Evolutionary conservation across 2,329 filamentous ascomycete species (phyloP).

Genomic region (Pestalotiopsis sp.): DNA sequence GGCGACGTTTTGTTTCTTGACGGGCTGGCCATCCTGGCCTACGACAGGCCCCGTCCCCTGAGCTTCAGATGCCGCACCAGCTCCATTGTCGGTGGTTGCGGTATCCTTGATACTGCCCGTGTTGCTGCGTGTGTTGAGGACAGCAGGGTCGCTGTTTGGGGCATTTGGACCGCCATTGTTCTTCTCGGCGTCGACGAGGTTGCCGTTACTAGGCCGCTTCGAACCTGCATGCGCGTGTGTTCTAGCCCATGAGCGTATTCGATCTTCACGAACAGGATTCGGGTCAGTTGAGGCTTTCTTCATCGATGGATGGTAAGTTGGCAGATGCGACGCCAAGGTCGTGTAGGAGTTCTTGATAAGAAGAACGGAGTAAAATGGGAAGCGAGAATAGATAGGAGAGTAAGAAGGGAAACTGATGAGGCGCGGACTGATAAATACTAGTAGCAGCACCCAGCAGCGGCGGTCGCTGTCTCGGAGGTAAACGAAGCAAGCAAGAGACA

Average conservation of each 20-base stretch:
- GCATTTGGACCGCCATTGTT: conserved; percentile 20
- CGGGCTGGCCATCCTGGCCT: conserved; percentile 33
- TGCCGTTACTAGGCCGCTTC: conserved; percentile 41
- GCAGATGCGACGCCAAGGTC: conserved; percentile 32
- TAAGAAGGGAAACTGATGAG: background rate
- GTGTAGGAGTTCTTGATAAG: background rate
- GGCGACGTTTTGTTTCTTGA: conserved; percentile 31
- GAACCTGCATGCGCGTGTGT: conserved; percentile 57
- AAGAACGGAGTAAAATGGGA: background rate
- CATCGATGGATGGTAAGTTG: conserved; percentile 52
- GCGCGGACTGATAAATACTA: conserved; percentile 5
- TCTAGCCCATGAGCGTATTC: conserved; percentile 57
- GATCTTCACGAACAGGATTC: conserved; percentile 52
- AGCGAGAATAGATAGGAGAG: background rate
- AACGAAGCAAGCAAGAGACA: background rate
- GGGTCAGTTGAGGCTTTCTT: conserved; percentile 57
- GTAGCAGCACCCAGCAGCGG: background rate
- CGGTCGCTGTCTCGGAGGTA: background rate
- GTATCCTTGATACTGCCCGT: conserved; percentile 25
- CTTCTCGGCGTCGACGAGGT: conserved; percentile 27
- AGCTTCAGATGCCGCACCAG: conserved; percentile 45
- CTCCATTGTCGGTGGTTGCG: conserved; percentile 35
- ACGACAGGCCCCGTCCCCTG: conserved; percentile 60
- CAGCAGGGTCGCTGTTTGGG: conserved; percentile 18
- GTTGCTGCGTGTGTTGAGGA: conserved; percentile 24